A percentile compares a stretch with the other conserved stretches of the same genome.
Conservation (phyloP, 129 eudicot species). For the Apium graveolens region DNA sequence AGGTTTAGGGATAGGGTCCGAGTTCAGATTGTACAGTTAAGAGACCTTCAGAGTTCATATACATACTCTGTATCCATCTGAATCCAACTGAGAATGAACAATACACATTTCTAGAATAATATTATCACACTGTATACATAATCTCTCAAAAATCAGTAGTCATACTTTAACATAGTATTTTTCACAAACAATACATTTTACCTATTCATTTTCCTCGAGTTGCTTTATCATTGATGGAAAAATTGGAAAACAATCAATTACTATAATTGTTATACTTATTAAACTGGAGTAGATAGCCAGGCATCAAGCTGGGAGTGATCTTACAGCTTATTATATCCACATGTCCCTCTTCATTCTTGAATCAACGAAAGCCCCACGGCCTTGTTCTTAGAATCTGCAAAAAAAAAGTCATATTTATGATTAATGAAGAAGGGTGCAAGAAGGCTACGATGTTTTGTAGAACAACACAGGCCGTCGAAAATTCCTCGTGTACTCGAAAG, state of each 20-base stretch:
- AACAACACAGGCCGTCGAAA: not conserved
- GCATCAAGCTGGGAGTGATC: not conserved
- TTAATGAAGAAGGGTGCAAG: not conserved
- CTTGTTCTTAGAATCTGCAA: not conserved
- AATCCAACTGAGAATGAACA: not conserved
- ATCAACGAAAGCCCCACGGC: not conserved
- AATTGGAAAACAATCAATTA: not conserved
- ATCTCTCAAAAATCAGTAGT: not conserved
- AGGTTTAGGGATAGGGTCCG: not conserved
- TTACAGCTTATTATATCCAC: not conserved
- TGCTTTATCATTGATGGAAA: not conserved
- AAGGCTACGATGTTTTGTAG: not conserved
- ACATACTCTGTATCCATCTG: not conserved
- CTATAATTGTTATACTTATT: not conserved
- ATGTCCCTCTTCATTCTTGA: not conserved
- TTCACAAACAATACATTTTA: not conserved
- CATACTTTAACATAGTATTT: not conserved
- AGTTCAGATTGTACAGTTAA: not conserved
- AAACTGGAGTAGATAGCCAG: not conserved
- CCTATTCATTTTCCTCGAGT: not conserved
- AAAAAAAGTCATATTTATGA: not conserved
- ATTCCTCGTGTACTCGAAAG: not conserved
- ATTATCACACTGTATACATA: not conserved
- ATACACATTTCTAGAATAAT: not conserved
- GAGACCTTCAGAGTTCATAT: not conserved